These are phyloP conservation scores for Ilyonectria robusta DNA, from an alignment of 2,329 filamentous ascomycete genomes.

Conservation along the genomic window DNA sequence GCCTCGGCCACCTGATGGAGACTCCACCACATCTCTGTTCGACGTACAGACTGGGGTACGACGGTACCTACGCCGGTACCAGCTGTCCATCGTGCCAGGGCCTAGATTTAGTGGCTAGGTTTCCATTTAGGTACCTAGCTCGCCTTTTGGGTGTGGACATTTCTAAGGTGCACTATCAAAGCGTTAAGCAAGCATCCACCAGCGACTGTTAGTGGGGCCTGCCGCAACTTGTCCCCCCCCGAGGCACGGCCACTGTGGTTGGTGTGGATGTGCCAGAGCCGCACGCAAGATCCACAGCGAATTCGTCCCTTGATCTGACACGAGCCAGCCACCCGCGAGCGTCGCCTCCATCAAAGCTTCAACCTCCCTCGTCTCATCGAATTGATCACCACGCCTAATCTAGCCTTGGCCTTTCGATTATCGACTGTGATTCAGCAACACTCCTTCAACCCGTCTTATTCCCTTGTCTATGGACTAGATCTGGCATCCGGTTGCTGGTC, in stretches of 20 bases:
- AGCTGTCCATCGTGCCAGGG: not conserved
- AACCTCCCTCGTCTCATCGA: conserved; percentile 2
- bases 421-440: conserved; percentile 12
- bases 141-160: not conserved
- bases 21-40: conserved; percentile 1
- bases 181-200: not conserved
- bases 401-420: conserved; percentile 4
- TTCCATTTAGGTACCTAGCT: not conserved
- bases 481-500: conserved; percentile 23
- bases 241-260: not conserved
- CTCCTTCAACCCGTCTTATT: not conserved
- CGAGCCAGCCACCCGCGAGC: conserved; percentile 13
- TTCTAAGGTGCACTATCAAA: not conserved
- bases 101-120: not conserved
- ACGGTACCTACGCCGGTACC: not conserved
- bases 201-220: conserved; percentile 17
- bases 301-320: conserved; percentile 8
- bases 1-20: conserved; percentile 1
- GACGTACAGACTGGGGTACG: not conserved
- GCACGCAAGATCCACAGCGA: conserved; percentile 21
- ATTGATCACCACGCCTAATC: not conserved
- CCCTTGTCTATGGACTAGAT: conserved; percentile 30
- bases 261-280: conserved; percentile 16
- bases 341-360: conserved; percentile 13
- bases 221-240: conserved; percentile 1